Conservation (phyloP, 495 filamentous ascomycete genomes). For the Tuber microsphaerosporum region DNA sequence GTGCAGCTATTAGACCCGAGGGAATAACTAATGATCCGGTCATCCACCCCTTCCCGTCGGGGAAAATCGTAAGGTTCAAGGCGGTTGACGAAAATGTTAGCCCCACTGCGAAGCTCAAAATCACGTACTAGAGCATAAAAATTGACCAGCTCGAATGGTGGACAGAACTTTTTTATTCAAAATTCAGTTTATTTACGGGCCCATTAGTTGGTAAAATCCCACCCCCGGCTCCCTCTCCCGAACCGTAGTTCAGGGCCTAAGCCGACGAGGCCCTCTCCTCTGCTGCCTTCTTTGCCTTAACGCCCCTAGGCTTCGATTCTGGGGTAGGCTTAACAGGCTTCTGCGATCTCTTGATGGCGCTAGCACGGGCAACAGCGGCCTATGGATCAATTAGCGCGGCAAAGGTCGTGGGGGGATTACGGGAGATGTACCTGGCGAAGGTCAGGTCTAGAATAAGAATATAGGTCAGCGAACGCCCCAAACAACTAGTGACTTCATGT, state of each 20-base stretch:
- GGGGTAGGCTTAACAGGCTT: slow-evolving; percentile 66
- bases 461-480: slow-evolving; percentile 13
- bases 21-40: neutral
- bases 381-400: slow-evolving; percentile 1
- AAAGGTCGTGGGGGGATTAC: slow-evolving; percentile 9
- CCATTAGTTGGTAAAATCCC: neutral
- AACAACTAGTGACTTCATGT: slow-evolving; percentile 7
- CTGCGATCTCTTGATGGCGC: slow-evolving; percentile 75
- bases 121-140: neutral
- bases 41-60: neutral
- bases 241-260: neutral
- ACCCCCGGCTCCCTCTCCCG: neutral
- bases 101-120: neutral
- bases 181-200: neutral
- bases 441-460: slow-evolving; percentile 52
- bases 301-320: slow-evolving; percentile 67
- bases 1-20: neutral
- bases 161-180: neutral
- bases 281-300: slow-evolving; percentile 70
- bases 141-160: neutral
- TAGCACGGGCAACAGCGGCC: slow-evolving; percentile 79
- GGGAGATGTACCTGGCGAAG: slow-evolving; percentile 54
- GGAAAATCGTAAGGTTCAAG: neutral
- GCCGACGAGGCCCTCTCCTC: slow-evolving; percentile 47
- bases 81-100: neutral